Percentiles rank a stretch among this genome's conserved stretches.
Evolutionary conservation across 2,329 filamentous ascomycete genomes (phyloP).

Genomic region (Aspergillus latus): DNA sequence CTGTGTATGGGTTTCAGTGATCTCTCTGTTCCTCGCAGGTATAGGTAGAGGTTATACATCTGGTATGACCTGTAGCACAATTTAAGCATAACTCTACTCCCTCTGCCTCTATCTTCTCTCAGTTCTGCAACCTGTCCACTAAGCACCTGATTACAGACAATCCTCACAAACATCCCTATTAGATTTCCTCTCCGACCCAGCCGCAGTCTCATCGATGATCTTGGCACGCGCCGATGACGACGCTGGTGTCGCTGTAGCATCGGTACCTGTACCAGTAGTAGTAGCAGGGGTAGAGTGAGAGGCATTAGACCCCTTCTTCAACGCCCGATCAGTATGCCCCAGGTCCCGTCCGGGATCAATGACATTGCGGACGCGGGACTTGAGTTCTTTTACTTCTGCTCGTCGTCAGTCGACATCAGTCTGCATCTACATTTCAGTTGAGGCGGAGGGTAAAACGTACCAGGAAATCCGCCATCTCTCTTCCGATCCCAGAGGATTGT

Average conservation of each 20-base stretch:
- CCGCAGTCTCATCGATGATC: not conserved
- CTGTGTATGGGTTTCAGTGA: too few relatives aligned
- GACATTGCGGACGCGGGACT: constrained; percentile 77
- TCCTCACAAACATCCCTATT: constrained; percentile 1
- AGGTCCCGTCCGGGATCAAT: constrained; percentile 75
- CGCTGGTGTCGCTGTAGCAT: too few relatives aligned
- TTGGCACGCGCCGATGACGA: not conserved
- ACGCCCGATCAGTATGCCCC: constrained; percentile 72
- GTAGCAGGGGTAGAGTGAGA: not conserved
- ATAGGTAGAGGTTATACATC: too few relatives aligned
- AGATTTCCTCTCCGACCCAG: too few relatives aligned
- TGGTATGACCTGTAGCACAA: too few relatives aligned
- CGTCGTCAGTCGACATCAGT: not conserved
- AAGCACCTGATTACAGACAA: constrained; percentile 19
- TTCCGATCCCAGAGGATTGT: constrained; percentile 85
- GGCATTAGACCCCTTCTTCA: constrained; percentile 25
- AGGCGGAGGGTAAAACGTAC: constrained; percentile 37
- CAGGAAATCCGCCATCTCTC: constrained; percentile 80
- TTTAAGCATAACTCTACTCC: too few relatives aligned
- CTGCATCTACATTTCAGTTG: not conserved
- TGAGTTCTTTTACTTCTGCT: constrained; percentile 81
- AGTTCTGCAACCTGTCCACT: too few relatives aligned
- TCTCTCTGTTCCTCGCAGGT: too few relatives aligned
- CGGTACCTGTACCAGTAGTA: too few relatives aligned
- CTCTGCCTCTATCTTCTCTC: too few relatives aligned